phyloP scores from a whole-genome alignment of 169 alveolate genomes.

The Theileria orientalis region DNA sequence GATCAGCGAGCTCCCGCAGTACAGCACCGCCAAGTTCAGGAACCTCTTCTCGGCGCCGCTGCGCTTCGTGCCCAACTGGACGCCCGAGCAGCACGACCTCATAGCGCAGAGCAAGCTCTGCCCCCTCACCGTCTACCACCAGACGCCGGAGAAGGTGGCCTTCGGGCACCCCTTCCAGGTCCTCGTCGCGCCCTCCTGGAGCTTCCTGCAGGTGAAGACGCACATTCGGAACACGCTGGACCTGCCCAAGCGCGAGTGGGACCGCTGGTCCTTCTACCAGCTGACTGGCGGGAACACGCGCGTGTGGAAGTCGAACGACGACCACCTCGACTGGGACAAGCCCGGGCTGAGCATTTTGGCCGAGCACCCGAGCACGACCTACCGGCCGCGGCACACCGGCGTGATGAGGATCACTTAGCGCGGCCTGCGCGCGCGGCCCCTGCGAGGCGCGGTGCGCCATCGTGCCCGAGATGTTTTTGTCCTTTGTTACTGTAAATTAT shows the following conservation, averaged over 20 bases:
- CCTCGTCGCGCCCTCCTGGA: constrained; percentile 51
- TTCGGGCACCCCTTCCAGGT: constrained; percentile 66
- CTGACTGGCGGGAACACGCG: constrained; percentile 41
- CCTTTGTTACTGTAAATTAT: not conserved
- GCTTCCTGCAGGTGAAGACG: constrained; percentile 48
- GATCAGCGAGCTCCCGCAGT: constrained; percentile 47
- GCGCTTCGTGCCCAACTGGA: constrained; percentile 75
- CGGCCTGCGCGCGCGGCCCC: not conserved
- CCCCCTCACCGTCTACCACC: constrained; percentile 56
- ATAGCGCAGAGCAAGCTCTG: constrained; percentile 6
- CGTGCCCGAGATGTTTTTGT: not conserved
- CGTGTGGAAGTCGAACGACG: constrained; percentile 68
- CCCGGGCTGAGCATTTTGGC: constrained; percentile 49
- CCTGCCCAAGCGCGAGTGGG: constrained; percentile 64
- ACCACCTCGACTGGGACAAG: constrained; percentile 62
- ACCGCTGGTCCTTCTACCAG: constrained; percentile 66
- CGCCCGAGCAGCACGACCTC: constrained; percentile 64
- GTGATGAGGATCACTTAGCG: constrained; percentile 56
- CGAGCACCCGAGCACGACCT: constrained; percentile 66
- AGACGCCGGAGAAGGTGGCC: constrained; percentile 63
- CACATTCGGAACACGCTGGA: constrained; percentile 46
- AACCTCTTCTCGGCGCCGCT: constrained; percentile 72
- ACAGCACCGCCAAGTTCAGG: constrained; percentile 40
- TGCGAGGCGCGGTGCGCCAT: not conserved
- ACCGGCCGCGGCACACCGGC: constrained; percentile 30